These are phyloP conservation scores for Pythium guiyangense DNA, from an alignment of 352 stramenopile species.

Conservation along the genomic window DNA sequence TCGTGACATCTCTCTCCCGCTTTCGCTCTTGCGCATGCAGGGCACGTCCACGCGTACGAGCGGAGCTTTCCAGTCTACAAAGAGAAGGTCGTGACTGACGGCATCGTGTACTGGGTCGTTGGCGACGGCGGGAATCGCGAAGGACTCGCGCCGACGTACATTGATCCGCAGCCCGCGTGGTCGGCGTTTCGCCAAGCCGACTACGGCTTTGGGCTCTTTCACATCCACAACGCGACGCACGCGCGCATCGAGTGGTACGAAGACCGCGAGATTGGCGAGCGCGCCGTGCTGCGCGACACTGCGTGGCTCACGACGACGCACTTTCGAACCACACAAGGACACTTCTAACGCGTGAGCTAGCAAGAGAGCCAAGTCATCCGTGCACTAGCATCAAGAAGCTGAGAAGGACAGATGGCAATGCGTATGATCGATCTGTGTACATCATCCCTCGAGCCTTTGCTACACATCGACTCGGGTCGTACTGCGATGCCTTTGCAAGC, in stretches of 20 bases:
- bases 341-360: too few species aligned
- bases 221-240: constrained; percentile 40
- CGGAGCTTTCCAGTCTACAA: constrained; percentile 65
- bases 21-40: too few species aligned
- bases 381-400: background rate
- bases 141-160: constrained; percentile 56
- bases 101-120: constrained; percentile 77
- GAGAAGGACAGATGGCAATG: too few species aligned
- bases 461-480: too few species aligned
- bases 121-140: constrained; percentile 85
- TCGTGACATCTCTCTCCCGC: too few species aligned
- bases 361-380: background rate
- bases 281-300: constrained; percentile 18
- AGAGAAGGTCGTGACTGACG: constrained; percentile 31
- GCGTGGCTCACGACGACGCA: constrained; percentile 31
- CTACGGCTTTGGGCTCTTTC: constrained; percentile 52
- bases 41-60: constrained; percentile 92
- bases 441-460: too few species aligned
- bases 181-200: constrained; percentile 49
- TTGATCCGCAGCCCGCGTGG: constrained; percentile 46
- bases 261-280: constrained; percentile 23
- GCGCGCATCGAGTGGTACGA: constrained; percentile 49
- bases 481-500: too few species aligned
- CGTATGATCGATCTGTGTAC: too few species aligned
- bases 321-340: constrained; percentile 18